A percentile compares a stretch with the other conserved stretches of the same genome.
Evolutionary conservation across 495 filamentous ascomycete genomes (phyloP).

Genomic region (Sporormia fimetaria): DNA sequence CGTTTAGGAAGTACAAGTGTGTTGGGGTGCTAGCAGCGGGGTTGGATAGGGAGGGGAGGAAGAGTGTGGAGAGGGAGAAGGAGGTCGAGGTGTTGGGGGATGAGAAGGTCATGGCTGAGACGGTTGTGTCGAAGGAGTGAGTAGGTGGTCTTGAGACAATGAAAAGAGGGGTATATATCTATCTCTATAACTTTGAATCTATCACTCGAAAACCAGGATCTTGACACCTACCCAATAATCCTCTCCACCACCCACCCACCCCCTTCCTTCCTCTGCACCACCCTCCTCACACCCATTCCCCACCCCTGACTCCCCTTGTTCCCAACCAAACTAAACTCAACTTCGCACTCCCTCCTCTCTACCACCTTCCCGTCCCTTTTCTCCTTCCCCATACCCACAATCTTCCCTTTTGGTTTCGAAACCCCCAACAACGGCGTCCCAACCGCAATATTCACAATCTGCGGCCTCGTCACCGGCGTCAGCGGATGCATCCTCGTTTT

Average conservation of each 20-base stretch:
- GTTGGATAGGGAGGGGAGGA: conserved; percentile 6
- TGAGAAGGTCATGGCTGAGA: conserved; percentile 16
- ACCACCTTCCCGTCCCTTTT: conserved; percentile 35
- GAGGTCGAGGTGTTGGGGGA: conserved; percentile 13
- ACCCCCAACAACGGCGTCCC: conserved; percentile 77
- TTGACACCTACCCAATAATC: conserved; percentile 29
- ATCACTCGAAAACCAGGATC: too few species aligned
- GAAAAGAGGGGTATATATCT: too few species aligned
- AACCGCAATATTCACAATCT: conserved; percentile 70
- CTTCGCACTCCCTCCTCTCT: conserved; percentile 63
- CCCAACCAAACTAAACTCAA: conserved; percentile 59
- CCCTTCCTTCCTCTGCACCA: conserved; percentile 60
- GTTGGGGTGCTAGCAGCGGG: conserved; percentile 7
- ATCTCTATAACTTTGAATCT: too few species aligned
- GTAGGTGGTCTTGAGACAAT: too few species aligned
- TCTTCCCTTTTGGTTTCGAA: conserved; percentile 81
- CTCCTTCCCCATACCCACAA: conserved; percentile 43
- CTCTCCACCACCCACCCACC: conserved; percentile 66
- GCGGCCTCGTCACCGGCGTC: conserved; percentile 58
- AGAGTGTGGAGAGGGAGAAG: conserved; percentile 11
- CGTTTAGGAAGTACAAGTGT: conserved; percentile 40
- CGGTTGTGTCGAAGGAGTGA: conserved; percentile 10
- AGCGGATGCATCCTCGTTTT: conserved; percentile 85
- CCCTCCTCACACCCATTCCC: conserved; percentile 72
- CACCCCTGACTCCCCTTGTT: conserved; percentile 60